These are phyloP conservation scores for Cicer arietinum DNA, from an alignment of 306 rosid species.

Conservation along the genomic window DNA sequence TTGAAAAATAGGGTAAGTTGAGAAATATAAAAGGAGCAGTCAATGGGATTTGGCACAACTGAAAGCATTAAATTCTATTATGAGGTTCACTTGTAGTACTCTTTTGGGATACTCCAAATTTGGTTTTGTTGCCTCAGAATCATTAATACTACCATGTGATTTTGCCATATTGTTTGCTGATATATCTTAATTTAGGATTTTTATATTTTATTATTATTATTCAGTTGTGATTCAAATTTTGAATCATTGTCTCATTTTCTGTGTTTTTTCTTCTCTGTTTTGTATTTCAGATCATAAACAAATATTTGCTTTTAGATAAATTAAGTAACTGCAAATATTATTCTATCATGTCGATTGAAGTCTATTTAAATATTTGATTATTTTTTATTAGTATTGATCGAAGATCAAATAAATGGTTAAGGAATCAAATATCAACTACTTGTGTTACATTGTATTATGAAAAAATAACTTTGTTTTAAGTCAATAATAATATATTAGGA, in stretches of 20 bases:
- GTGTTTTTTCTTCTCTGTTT: not conserved
- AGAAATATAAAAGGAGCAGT: constrained; percentile 44
- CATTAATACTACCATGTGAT: constrained; percentile 35
- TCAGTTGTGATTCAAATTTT: constrained; percentile 47
- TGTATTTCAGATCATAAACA: too few species aligned
- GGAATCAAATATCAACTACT: too few species aligned
- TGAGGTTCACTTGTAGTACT: constrained; percentile 16
- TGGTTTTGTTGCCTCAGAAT: not conserved
- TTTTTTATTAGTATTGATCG: too few species aligned
- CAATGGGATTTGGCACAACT: constrained; percentile 35
- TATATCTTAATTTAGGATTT: not conserved
- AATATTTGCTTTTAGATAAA: too few species aligned
- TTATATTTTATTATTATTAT: not conserved
- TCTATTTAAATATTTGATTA: too few species aligned
- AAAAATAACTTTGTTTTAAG: too few species aligned
- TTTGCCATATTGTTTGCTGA: not conserved
- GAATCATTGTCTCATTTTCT: constrained; percentile 10
- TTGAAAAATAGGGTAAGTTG: constrained; percentile 25
- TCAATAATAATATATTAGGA: too few species aligned
- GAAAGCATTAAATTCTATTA: constrained; percentile 35
- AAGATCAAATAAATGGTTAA: too few species aligned
- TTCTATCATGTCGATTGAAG: too few species aligned
- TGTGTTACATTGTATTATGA: too few species aligned
- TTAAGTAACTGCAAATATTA: too few species aligned
- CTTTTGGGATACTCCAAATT: constrained; percentile 39